Percentiles rank a stretch among this genome's conserved stretches.
Evolutionary conservation across 225 moss, liverwort and hornwort genomes (phyloP).

Genomic region (Climacium dendroides): DNA sequence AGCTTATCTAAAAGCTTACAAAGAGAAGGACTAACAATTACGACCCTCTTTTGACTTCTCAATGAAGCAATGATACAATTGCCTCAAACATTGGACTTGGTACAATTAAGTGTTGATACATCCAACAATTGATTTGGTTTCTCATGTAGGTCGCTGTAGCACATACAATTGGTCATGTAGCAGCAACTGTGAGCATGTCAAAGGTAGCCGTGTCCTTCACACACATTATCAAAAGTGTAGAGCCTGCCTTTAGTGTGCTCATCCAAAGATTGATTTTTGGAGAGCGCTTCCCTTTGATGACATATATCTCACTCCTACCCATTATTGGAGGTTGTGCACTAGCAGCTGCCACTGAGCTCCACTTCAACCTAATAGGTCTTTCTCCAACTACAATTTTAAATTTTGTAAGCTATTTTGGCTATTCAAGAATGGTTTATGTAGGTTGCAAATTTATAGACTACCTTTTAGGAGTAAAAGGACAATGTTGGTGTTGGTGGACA

Average conservation of each 20-base stretch:
- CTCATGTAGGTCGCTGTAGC: conserved; percentile 36
- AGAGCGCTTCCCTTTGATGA: conserved; percentile 13
- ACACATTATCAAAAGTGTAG: conserved; percentile 63
- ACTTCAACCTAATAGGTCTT: conserved; percentile 54
- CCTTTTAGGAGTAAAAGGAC: background rate
- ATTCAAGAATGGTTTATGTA: background rate
- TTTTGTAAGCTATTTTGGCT: background rate
- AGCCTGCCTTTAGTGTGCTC: conserved; percentile 55
- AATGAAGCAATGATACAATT: background rate
- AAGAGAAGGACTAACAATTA: background rate
- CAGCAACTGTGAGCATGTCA: conserved; percentile 68
- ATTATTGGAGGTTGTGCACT: conserved; percentile 64
- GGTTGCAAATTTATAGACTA: background rate
- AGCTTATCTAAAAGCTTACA: background rate
- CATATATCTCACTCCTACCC: conserved; percentile 49
- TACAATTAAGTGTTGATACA: background rate
- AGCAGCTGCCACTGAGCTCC: conserved; percentile 37
- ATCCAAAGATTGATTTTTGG: conserved; percentile 40
- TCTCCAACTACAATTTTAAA: background rate
- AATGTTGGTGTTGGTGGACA: conserved; percentile 9
- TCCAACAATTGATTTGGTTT: background rate
- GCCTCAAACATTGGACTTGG: background rate
- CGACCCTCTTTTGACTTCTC: no score
- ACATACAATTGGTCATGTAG: conserved; percentile 73
- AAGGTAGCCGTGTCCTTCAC: conserved; percentile 73